Conservation (phyloP, 108 stramenopile genomes). For the Skeletonema marinoi region DNA sequence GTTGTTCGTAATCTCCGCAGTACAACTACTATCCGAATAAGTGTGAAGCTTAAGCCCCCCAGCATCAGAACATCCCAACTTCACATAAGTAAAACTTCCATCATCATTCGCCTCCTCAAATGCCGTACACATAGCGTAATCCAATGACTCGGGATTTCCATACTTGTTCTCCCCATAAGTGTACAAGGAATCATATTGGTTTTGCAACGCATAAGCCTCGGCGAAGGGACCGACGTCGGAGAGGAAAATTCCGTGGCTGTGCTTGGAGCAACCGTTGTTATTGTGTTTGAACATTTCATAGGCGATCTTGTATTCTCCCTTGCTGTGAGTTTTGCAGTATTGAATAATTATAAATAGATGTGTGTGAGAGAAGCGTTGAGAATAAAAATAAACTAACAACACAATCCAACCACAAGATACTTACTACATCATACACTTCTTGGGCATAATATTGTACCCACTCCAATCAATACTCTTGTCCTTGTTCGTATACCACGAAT, state of each 20-base stretch:
- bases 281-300: slow-evolving; percentile 33
- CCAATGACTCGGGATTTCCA: slow-evolving; percentile 27
- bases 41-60: slow-evolving; percentile 35
- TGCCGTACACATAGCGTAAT: slow-evolving; percentile 31
- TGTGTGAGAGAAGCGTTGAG: neutral
- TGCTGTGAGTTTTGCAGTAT: slow-evolving; percentile 15
- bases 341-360: neutral
- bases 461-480: slow-evolving; percentile 18
- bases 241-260: slow-evolving; percentile 23
- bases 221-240: slow-evolving; percentile 45
- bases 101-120: slow-evolving; percentile 26
- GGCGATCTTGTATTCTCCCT: slow-evolving; percentile 38
- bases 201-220: slow-evolving; percentile 39
- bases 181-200: slow-evolving; percentile 22
- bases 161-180: slow-evolving; percentile 29
- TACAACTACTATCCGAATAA: slow-evolving; percentile 33
- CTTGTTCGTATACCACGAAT: slow-evolving; percentile 31
- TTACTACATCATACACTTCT: slow-evolving; percentile 43
- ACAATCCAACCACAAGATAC: neutral
- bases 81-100: slow-evolving; percentile 40
- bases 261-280: slow-evolving; percentile 40
- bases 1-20: slow-evolving; percentile 19
- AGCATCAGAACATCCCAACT: slow-evolving; percentile 33
- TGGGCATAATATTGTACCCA: slow-evolving; percentile 32
- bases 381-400: neutral